Conservation (phyloP, 2,329 filamentous ascomycete genomes). For the Fusarium sp. region DNA sequence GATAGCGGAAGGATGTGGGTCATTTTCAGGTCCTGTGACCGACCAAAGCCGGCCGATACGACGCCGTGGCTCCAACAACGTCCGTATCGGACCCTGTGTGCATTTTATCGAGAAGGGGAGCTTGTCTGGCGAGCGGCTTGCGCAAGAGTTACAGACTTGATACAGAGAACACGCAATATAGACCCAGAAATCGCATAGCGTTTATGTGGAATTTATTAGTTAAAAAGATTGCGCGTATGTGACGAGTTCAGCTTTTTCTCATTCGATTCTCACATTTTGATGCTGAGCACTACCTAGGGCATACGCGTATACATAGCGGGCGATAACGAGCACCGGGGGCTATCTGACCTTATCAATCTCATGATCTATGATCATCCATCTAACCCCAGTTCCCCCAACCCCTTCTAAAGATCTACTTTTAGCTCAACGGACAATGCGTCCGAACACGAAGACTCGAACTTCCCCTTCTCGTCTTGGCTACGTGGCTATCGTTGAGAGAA, state of each 20-base stretch:
- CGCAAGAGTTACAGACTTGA: conserved; percentile 30
- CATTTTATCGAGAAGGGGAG: conserved; percentile 26
- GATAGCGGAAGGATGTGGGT: conserved; percentile 45
- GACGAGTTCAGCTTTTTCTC: conserved; percentile 18
- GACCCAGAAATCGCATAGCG: conserved; percentile 7
- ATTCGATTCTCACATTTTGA: conserved; percentile 12
- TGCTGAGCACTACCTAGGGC: background rate
- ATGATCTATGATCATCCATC: conserved; percentile 43
- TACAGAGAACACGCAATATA: conserved; percentile 24
- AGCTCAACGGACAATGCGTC: conserved; percentile 20
- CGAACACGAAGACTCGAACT: conserved; percentile 20
- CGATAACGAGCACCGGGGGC: conserved; percentile 20
- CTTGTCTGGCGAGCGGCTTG: conserved; percentile 20
- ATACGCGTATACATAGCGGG: conserved; percentile 26
- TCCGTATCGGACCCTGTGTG: conserved; percentile 35
- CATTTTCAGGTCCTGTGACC: conserved; percentile 36
- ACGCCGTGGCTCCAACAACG: conserved; percentile 8
- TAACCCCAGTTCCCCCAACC: conserved; percentile 26
- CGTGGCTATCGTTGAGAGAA: conserved; percentile 4
- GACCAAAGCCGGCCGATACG: conserved; percentile 36
- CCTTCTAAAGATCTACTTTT: conserved; percentile 29
- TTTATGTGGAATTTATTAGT: background rate
- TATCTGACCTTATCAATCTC: conserved; percentile 43
- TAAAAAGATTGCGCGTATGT: conserved; percentile 25
- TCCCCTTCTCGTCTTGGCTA: conserved; percentile 1